These are phyloP conservation scores for Citrus inodora DNA, from an alignment of 345 rosid species.

Conservation along the genomic window DNA sequence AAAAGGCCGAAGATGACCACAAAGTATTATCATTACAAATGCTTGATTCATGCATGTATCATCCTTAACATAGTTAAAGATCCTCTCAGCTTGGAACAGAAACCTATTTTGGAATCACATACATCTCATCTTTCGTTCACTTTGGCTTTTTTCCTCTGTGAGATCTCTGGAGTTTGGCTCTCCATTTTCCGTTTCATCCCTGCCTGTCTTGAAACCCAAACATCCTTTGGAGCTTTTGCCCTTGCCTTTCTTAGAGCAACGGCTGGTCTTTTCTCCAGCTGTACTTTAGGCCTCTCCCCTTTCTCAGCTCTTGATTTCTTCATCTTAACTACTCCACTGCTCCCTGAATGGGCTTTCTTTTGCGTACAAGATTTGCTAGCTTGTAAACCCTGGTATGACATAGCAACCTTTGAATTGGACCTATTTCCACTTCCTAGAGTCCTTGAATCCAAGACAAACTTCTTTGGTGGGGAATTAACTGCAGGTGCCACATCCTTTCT, in stretches of 20 bases:
- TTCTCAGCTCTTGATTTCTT: slow-evolving; percentile 37
- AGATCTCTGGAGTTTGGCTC: slow-evolving; percentile 54
- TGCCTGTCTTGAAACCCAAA: slow-evolving; percentile 35
- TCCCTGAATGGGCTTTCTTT: slow-evolving; percentile 47
- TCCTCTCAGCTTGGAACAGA: not conserved
- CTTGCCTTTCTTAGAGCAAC: slow-evolving; percentile 84
- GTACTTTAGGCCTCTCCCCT: slow-evolving; percentile 32
- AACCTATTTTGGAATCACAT: not conserved
- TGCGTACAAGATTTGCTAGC: slow-evolving; percentile 60
- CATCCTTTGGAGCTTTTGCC: slow-evolving; percentile 35
- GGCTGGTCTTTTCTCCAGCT: slow-evolving; percentile 60
- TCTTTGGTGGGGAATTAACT: slow-evolving; percentile 41
- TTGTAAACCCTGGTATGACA: slow-evolving; percentile 82
- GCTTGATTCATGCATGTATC: too few species aligned
- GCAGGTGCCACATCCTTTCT: slow-evolving; percentile 42
- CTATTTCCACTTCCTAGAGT: slow-evolving; percentile 26
- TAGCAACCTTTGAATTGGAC: slow-evolving; percentile 24
- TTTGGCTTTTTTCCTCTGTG: slow-evolving; percentile 49
- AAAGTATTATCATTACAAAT: too few species aligned
- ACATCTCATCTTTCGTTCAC: not conserved
- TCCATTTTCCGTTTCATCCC: slow-evolving; percentile 74
- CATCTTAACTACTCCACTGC: slow-evolving; percentile 25
- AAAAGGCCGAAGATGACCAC: too few species aligned
- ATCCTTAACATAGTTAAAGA: not conserved
- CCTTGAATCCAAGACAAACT: slow-evolving; percentile 38